Conservation (phyloP, 805 yeast species). For the Scheffersomyces coipomensis region DNA sequence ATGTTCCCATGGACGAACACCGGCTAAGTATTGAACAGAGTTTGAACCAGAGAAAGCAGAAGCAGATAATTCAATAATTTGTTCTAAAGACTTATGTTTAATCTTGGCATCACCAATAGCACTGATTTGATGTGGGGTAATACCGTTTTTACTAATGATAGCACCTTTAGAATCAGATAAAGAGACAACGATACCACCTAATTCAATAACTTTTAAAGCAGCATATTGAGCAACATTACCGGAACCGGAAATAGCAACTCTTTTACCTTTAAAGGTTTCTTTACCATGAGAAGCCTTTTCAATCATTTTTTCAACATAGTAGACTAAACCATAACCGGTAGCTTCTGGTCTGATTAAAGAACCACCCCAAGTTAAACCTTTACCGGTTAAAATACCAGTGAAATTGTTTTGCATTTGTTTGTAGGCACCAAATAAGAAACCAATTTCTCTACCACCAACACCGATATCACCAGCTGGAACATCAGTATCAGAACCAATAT, state of each 20-base stretch:
- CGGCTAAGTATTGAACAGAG: conserved; percentile 75
- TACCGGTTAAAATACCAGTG: conserved; percentile 98
- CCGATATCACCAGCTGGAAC: conserved; percentile 99
- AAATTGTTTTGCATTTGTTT: conserved; percentile 85
- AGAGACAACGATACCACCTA: conserved; percentile 93
- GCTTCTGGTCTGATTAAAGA: conserved; percentile 99
- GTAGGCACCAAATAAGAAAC: conserved; percentile 96
- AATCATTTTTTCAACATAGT: conserved; percentile 97
- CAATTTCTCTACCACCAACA: conserved; percentile 95
- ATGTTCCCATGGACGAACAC: conserved; percentile 95
- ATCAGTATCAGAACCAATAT: conserved; percentile 96
- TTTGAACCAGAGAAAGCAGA: conserved; percentile 55
- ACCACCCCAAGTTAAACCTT: conserved; percentile 98
- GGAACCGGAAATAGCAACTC: conserved; percentile 95
- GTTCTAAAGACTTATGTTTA: conserved; percentile 72
- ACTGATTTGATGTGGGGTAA: conserved; percentile 76
- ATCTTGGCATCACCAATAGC: conserved; percentile 77
- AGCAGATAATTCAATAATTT: conserved; percentile 54
- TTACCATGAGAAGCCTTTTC: conserved; percentile 87
- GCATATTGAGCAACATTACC: conserved; percentile 99
- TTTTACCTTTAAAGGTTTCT: conserved; percentile 88
- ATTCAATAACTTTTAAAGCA: conserved; percentile 93
- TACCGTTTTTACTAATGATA: conserved; percentile 75
- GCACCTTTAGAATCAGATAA: conserved; percentile 95
- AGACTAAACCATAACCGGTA: conserved; percentile 96